A percentile compares a stretch with the other conserved stretches of the same genome.
These are phyloP conservation scores for Boletus subparvulus DNA, from an alignment of 768 basidiomycete genomes.

Conservation along the genomic window DNA sequence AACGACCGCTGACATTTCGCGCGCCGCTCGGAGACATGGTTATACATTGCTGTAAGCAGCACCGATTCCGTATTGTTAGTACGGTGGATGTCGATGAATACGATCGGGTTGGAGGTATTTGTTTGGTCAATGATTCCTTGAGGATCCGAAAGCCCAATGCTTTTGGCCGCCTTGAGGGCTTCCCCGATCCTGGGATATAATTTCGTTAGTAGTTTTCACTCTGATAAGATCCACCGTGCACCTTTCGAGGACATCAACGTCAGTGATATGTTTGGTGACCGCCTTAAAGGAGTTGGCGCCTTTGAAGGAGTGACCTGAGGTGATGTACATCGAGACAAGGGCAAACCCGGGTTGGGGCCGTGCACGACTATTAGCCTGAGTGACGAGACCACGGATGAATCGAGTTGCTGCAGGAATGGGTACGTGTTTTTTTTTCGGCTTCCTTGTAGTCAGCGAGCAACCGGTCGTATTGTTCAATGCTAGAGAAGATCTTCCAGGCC, in stretches of 20 bases:
- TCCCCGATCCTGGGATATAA: not conserved
- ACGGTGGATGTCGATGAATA: not conserved
- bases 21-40: no score
- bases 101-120: not conserved
- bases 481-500: not conserved
- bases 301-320: not conserved
- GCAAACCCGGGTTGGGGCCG: not conserved
- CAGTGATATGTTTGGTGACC: not conserved
- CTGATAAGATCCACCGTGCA: not conserved
- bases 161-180: not conserved
- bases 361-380: rapidly evolving
- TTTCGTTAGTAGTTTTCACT: not conserved
- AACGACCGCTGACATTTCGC: no score
- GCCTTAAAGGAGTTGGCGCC: not conserved
- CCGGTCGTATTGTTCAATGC: not conserved
- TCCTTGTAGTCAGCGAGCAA: no score
- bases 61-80: not conserved
- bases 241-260: not conserved
- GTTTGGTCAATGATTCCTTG: not conserved
- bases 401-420: no score
- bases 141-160: not conserved
- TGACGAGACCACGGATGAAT: not conserved
- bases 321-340: not conserved
- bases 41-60: not conserved
- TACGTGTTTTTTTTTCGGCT: no score